phyloP scores from a whole-genome alignment of 108 stramenopile genomes.

The Phaeodactylum tricornutum region DNA sequence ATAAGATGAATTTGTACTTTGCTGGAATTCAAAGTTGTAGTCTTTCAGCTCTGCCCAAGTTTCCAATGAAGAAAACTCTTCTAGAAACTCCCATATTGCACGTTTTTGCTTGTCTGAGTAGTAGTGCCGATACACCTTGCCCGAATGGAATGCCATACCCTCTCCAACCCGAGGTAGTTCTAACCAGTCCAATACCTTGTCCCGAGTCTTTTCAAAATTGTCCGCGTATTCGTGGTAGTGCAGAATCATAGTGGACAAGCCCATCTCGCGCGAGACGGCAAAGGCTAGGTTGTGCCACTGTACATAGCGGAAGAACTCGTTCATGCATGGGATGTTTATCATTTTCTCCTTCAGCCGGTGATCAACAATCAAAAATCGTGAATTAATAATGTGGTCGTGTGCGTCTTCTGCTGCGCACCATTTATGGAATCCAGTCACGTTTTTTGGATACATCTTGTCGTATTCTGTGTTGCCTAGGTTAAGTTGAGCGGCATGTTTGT shows the following conservation, averaged over 20 bases:
- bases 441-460: conserved; percentile 15
- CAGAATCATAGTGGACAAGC: conserved; percentile 29
- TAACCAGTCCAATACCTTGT: conserved; percentile 25
- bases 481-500: conserved; percentile 16
- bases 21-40: too few relatives aligned
- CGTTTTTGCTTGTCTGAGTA: not conserved
- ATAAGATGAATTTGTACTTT: too few relatives aligned
- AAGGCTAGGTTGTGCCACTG: conserved; percentile 70
- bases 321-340: conserved; percentile 31
- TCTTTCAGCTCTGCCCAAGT: conserved; percentile 4
- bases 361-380: conserved; percentile 15
- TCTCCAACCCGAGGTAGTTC: conserved; percentile 9
- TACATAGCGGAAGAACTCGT: conserved; percentile 46
- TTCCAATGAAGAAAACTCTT: conserved; percentile 2
- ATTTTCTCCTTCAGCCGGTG: conserved; percentile 15
- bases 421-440: conserved; percentile 34
- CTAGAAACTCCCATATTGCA: conserved; percentile 2
- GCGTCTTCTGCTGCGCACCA: conserved; percentile 22
- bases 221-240: conserved; percentile 45
- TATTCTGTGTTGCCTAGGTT: conserved; percentile 15
- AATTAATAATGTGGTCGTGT: conserved; percentile 8
- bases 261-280: conserved; percentile 26
- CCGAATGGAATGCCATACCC: conserved; percentile 1
- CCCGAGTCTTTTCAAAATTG: conserved; percentile 28
- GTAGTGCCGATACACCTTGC: conserved; percentile 10